Percentiles rank a stretch among this genome's conserved stretches.
Evolutionary conservation across 495 filamentous ascomycete species (phyloP).

Genomic region (Tuber indicum): DNA sequence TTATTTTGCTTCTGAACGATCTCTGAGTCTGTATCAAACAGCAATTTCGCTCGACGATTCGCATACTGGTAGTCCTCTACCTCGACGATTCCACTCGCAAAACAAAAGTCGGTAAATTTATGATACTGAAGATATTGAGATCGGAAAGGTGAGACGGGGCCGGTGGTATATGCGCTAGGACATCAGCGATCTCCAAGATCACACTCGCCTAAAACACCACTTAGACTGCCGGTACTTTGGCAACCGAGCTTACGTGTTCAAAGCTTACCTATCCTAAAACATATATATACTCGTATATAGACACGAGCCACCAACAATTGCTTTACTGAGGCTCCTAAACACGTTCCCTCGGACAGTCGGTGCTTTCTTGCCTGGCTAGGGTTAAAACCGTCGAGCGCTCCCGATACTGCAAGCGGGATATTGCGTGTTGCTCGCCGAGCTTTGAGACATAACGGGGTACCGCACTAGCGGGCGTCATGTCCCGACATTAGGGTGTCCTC

Average conservation of each 20-base stretch:
- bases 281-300: neutral
- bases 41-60: neutral
- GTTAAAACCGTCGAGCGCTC: neutral
- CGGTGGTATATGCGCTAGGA: neutral
- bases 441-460: neutral
- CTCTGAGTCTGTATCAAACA: neutral
- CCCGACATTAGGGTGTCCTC: neutral
- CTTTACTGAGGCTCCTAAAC: neutral
- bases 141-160: neutral
- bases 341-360: neutral
- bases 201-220: neutral
- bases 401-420: neutral
- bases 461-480: neutral
- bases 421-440: neutral
- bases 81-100: neutral
- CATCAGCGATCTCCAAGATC: neutral
- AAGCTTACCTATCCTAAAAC: neutral
- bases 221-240: neutral
- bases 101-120: constrained; percentile 3
- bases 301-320: neutral
- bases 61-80: neutral
- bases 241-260: neutral
- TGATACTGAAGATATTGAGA: constrained; percentile 1
- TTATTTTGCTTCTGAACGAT: neutral
- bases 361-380: neutral